Conservation (phyloP, 352 stramenopile species). For the Globisporangium camurandrum region DNA sequence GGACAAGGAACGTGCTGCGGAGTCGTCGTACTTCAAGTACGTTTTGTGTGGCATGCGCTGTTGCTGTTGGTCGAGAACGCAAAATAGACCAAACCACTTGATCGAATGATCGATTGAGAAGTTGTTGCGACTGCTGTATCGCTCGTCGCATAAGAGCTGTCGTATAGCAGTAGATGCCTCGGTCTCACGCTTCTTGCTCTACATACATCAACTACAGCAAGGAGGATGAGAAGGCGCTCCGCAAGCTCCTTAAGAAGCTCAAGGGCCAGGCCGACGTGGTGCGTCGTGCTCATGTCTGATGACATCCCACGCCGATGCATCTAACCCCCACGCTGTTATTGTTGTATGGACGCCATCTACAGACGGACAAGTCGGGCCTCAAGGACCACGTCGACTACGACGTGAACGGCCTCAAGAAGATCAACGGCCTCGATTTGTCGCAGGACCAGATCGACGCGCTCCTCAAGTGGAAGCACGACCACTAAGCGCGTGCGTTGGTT, state of each 20-base stretch:
- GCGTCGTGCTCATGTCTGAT: not conserved
- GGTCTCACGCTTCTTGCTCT: not conserved
- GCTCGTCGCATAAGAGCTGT: no score
- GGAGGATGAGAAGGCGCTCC: slow-evolving; percentile 79
- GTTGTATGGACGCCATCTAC: not conserved
- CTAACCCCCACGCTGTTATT: no score
- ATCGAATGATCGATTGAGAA: no score
- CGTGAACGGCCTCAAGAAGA: slow-evolving; percentile 60
- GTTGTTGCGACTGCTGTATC: no score
- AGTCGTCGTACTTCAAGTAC: slow-evolving; percentile 84
- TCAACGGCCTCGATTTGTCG: slow-evolving; percentile 52
- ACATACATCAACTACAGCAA: slow-evolving; percentile 36
- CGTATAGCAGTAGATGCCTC: no score
- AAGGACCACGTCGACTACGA: slow-evolving; percentile 76
- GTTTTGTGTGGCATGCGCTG: slow-evolving; percentile 9
- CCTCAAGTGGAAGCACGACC: slow-evolving; percentile 88
- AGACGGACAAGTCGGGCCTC: slow-evolving; percentile 44
- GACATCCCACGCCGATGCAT: not conserved
- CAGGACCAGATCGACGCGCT: slow-evolving; percentile 68
- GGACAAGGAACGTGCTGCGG: slow-evolving; percentile 74
- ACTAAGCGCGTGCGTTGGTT: slow-evolving; percentile 28
- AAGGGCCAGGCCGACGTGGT: slow-evolving; percentile 71
- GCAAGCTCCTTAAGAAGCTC: slow-evolving; percentile 85
- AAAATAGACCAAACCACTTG: no score
- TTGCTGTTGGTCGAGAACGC: no score